Conservation (phyloP, 2,329 filamentous ascomycete species). For the Colletotrichum cereale region DNA sequence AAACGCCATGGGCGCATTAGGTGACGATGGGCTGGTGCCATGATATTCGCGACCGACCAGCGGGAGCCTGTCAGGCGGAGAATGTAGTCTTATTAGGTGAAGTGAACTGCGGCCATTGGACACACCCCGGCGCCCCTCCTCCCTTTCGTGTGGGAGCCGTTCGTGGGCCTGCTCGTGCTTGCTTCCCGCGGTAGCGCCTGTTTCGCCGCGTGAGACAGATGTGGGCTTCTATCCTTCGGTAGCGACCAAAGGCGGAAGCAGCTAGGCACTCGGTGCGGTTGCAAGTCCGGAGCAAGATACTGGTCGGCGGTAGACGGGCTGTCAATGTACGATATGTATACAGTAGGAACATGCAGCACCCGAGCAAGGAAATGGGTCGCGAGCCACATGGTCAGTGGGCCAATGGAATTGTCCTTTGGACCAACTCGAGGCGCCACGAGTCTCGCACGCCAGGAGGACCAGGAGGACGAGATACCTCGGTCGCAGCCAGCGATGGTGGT, state of each 20-base stretch:
- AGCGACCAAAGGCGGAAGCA: neutral
- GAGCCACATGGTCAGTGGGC: conserved; percentile 17
- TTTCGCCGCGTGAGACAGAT: conserved; percentile 24
- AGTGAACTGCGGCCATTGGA: conserved; percentile 31
- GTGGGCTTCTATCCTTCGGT: neutral
- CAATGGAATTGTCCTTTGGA: conserved; percentile 21
- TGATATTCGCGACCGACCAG: conserved; percentile 30
- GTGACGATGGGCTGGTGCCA: conserved; percentile 12
- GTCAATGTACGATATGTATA: neutral
- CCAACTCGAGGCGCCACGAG: conserved; percentile 37
- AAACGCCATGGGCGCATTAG: conserved; percentile 26
- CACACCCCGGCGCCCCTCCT: neutral
- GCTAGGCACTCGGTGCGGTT: neutral
- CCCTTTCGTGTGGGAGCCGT: conserved; percentile 16
- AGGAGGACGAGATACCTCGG: conserved; percentile 14
- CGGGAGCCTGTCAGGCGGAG: conserved; percentile 36
- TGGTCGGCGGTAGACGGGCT: neutral
- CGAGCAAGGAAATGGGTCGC: neutral
- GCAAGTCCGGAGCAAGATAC: neutral
- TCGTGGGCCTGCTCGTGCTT: conserved; percentile 16
- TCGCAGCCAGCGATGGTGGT: conserved; percentile 22
- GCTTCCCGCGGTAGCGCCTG: conserved; percentile 8
- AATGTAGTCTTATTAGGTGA: conserved; percentile 39
- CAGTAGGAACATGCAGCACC: conserved; percentile 4
- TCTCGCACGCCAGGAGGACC: conserved; percentile 26